Base-by-base conservation (phyloP, 176 grass and related monocot genomes). In the Oryza punctata region DNA sequence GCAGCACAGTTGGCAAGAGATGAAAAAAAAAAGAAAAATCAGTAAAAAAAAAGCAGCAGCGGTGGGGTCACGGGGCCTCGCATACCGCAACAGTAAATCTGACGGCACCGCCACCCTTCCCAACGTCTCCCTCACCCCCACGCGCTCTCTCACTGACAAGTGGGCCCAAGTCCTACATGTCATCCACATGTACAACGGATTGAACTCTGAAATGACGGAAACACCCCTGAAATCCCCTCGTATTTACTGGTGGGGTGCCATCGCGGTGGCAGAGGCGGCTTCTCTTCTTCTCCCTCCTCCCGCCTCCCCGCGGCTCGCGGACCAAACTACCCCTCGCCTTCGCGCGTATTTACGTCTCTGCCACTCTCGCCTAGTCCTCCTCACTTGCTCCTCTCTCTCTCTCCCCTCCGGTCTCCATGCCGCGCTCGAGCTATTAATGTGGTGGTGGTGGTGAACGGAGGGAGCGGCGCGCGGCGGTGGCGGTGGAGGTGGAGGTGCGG, bases 61-160 rank as follows among this genome's bases (percentile, higher is more conserved):
- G 88, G 84, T 82, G 83, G 79, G 83, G 83, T 90, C 88, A 86
- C 88, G 84, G 16, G 79, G 18, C 12, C 49, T 28, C 0, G 10
- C 57, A 19, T 1, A 24, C 72, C 73, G 29, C 40, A 75, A 81
- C 77, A 84, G 81, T 84, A 84, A 75, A 63, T 27, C 81, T 67
- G 71, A 44, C 61, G 64, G 13, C 13, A 41, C 7, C 19, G 44
- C 29, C 54, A 26, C 37, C 21, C 35, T 37, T 18, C 78, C 19
- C 74, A 14, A 0, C 67, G 24, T 6, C 68, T 19, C 28, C 2
- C 7, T 2, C 25, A 29, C 25, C 29, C 3, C 41, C 72, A 19
- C 16, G 0, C 25, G 1, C 2, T 13, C 10, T 35, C n/a, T 46
- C 40, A 0, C 66, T n/a, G 74, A 67, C 47, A 13, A 0, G 18